Conservation (phyloP, 2,329 filamentous ascomycete species). For the Ophiostoma ulmi region DNA sequence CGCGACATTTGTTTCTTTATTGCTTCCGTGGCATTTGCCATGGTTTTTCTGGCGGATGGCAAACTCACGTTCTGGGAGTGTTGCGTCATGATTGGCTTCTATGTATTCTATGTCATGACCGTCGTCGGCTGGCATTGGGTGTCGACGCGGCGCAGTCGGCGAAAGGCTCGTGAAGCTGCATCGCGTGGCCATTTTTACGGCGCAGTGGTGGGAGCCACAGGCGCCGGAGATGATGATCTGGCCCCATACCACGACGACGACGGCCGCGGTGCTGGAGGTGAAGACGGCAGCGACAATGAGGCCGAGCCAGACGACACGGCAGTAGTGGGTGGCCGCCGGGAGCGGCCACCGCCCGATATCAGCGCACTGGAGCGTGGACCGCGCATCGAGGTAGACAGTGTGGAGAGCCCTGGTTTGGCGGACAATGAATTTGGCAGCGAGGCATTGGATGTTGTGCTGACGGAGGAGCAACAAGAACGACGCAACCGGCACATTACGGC, state of each 20-base stretch:
- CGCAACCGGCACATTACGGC: constrained; percentile 62
- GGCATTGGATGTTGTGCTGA: constrained; percentile 30
- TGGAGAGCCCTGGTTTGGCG: constrained; percentile 28
- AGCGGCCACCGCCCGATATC: constrained; percentile 36
- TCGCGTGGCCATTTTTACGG: constrained; percentile 70
- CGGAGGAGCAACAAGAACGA: constrained; percentile 44
- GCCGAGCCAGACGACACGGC: constrained; percentile 36
- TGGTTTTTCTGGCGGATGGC: constrained; percentile 82
- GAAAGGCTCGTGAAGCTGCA: constrained; percentile 61
- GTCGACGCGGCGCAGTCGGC: constrained; percentile 56
- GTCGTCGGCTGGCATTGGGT: constrained; percentile 94
- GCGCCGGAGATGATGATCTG: constrained; percentile 53
- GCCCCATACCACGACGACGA: constrained; percentile 59
- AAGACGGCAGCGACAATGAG: constrained; percentile 46
- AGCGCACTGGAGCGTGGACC: constrained; percentile 43
- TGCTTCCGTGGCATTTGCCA: constrained; percentile 76
- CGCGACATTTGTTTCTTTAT: constrained; percentile 92
- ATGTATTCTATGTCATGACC: constrained; percentile 79
- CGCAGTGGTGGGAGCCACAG: constrained; percentile 27
- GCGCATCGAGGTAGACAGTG: constrained; percentile 44
- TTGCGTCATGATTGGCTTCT: constrained; percentile 82
- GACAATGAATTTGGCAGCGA: not conserved
- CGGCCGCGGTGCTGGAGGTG: constrained; percentile 37
- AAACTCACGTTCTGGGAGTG: constrained; percentile 85
- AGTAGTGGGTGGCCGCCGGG: constrained; percentile 33